Percentiles rank a stretch among this genome's conserved stretches.
Evolutionary conservation across 2,329 filamentous ascomycete species (phyloP).

Genomic region (Dothistroma septosporum): DNA sequence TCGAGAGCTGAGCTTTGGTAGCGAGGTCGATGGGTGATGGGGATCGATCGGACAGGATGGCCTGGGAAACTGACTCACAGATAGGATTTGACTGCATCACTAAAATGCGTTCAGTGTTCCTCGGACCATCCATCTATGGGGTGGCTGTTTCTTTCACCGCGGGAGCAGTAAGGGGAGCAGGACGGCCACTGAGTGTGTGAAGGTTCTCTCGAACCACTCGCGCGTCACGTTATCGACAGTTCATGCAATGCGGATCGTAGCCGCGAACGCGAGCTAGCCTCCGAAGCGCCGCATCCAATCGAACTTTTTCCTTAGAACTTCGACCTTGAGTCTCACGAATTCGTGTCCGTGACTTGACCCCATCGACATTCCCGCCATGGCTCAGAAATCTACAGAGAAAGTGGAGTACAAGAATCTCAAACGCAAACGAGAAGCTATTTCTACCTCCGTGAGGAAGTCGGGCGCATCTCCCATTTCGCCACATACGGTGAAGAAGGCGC

Average conservation of each 20-base stretch:
- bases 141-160: background rate
- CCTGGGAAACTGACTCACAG: too few species aligned
- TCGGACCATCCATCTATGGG: too few species aligned
- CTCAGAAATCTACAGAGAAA: background rate
- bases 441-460: background rate
- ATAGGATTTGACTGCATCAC: too few species aligned
- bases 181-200: background rate
- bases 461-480: background rate
- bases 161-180: background rate
- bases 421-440: background rate
- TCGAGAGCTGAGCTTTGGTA: background rate
- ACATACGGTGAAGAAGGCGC: constrained; percentile 21
- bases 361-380: background rate
- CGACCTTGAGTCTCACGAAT: background rate
- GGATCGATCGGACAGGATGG: too few species aligned
- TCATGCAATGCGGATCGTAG: background rate
- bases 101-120: too few species aligned
- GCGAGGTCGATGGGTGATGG: too few species aligned
- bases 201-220: background rate
- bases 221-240: background rate
- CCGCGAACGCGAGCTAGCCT: background rate
- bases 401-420: constrained; percentile 2
- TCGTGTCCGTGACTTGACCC: background rate
- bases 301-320: background rate
- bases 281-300: background rate